These are phyloP conservation scores for Flagelloscypha sp. DNA, from an alignment of 768 basidiomycete genomes.

Conservation along the genomic window DNA sequence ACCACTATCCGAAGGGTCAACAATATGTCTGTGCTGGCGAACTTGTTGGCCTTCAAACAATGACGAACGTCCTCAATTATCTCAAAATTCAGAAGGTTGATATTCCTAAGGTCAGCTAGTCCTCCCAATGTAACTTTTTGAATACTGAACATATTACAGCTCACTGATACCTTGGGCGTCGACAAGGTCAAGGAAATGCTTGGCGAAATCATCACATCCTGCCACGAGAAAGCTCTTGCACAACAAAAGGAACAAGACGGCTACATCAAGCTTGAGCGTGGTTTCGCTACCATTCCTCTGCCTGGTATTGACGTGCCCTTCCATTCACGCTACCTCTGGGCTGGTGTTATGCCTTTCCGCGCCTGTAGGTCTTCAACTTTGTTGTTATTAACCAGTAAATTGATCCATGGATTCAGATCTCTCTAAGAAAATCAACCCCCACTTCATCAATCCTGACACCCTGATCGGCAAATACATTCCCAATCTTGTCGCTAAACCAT, in stretches of 20 bases:
- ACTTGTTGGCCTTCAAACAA: conserved; percentile 81
- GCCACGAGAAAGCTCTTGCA: conserved; percentile 65
- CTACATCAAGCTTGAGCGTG: conserved; percentile 90
- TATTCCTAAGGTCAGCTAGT: conserved; percentile 59
- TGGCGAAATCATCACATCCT: conserved; percentile 80
- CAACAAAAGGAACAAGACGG: conserved; percentile 74
- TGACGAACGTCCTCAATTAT: conserved; percentile 96
- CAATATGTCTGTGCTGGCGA: conserved; percentile 99
- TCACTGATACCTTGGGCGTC: conserved; percentile 79
- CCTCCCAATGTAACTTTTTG: neutral
- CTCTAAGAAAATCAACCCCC: conserved; percentile 94
- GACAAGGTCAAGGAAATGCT: conserved; percentile 98
- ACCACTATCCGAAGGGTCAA: conserved; percentile 59
- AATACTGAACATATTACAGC: conserved; percentile 30
- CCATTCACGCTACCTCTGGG: conserved; percentile 99
- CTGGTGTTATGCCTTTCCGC: conserved; percentile 94
- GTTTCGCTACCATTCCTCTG: conserved; percentile 90
- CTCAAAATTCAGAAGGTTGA: conserved; percentile 96
- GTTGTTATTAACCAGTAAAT: conserved; percentile 1
- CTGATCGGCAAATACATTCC: conserved; percentile 94
- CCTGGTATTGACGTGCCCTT: conserved; percentile 99
- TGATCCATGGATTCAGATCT: conserved; percentile 47
- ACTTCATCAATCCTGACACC: conserved; percentile 89
- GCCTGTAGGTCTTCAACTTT: conserved; percentile 57
- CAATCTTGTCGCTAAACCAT: conserved; percentile 87